Conservation (phyloP, 2,329 filamentous ascomycete genomes). For the Colletotrichum euphorbiae region DNA sequence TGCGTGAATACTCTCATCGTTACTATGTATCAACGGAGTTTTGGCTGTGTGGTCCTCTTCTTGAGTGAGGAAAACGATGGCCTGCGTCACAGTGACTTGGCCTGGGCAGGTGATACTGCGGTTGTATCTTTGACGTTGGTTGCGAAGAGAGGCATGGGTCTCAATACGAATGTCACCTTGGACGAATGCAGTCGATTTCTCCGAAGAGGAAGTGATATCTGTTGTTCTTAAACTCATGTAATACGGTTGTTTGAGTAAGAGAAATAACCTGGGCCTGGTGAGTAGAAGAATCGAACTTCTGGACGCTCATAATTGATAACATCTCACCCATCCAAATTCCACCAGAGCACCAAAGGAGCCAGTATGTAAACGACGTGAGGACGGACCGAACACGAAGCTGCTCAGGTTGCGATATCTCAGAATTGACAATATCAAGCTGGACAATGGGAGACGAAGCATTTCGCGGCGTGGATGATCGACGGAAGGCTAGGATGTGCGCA, state of each 20-base stretch:
- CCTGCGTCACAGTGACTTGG: too few relatives aligned
- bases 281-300: not conserved
- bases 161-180: too few relatives aligned
- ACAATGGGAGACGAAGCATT: constrained; percentile 60
- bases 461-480: constrained; percentile 45
- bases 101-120: too few relatives aligned
- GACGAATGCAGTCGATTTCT: too few relatives aligned
- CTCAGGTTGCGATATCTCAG: constrained; percentile 44
- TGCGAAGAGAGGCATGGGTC: too few relatives aligned
- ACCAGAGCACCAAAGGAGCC: constrained; percentile 64
- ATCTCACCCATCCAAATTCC: constrained; percentile 53
- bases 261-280: constrained; percentile 53
- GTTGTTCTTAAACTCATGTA: constrained; percentile 55
- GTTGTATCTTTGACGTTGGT: too few relatives aligned
- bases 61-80: constrained; percentile 57
- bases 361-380: constrained; percentile 53
- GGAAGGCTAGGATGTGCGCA: constrained; percentile 41
- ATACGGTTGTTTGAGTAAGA: constrained; percentile 63
- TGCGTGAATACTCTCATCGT: constrained; percentile 54
- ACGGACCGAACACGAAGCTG: constrained; percentile 58
- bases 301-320: not conserved
- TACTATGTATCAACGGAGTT: constrained; percentile 58
- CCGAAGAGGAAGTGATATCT: too few relatives aligned
- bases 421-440: constrained; percentile 61
- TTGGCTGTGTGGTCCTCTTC: constrained; percentile 65